Evolutionary conservation across 73 alveolate genomes (phyloP), one percentile per base, ranked within the genome.

Genomic region (Durusdinium trenchii): DNA sequence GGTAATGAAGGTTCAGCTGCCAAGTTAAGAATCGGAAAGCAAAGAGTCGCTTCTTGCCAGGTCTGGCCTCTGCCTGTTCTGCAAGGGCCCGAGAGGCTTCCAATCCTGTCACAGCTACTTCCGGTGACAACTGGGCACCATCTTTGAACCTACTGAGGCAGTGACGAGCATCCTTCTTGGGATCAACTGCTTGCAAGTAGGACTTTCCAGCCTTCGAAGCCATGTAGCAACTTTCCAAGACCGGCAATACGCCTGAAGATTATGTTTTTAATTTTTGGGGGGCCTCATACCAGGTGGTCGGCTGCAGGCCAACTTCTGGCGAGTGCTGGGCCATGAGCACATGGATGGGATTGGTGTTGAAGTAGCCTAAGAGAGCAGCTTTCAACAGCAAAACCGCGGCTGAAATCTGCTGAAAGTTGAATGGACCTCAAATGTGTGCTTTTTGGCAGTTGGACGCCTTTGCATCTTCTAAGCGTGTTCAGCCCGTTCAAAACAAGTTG

Each of bases 51-150:
- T 20, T 9, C 20, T 54, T 54, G 28, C 64, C 64, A 9, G 28
- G 20, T 54, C 64, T 54, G 47, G 50, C 97, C 97, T 90, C 97
- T 32, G 97, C 97, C 50, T 90, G 97, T 48, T 90, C 97, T 51
- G 97, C 97, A 52, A 90, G 75, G 52, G 97, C 97, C 52, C 97
- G 97, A 18, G 87, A 60, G 7, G 97, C 97, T 67, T 90, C 97
- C 42, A 64, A 52, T 64, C 94, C 94, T 85, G 1, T 16, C 51
- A 47, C 23, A 42, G 23, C 23, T 23, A 12, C 32, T 16, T 12
- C 6, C 16, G 43, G 36, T 78, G 57, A 16, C 18, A 42, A 36
- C 89, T 42, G 47, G 60, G 38, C 61, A 38, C 0, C 89, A 38
- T 47, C 40, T 14, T 5, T 35, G 40, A 14, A 3, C 57, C 67